Evolutionary conservation across 306 rosid species (phyloP).

Genomic region (Hippophae tibetana): DNA sequence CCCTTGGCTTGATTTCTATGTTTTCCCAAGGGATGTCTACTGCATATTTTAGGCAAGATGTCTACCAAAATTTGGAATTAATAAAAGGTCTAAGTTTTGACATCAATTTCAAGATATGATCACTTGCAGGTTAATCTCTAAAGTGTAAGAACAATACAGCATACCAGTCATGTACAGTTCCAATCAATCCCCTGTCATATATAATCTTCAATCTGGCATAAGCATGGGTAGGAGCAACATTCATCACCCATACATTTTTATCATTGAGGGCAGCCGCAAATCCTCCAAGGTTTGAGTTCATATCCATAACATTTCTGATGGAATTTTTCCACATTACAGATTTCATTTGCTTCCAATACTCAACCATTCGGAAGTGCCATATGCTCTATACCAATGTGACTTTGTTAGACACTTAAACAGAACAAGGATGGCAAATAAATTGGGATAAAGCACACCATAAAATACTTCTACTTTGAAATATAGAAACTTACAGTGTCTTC

Average conservation of each 20-base stretch:
- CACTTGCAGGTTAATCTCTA: too few relatives aligned
- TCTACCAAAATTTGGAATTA: not conserved
- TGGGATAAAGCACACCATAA: not conserved
- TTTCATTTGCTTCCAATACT: slow-evolving; percentile 59
- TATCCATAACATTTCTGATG: slow-evolving; percentile 55
- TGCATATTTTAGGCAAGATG: not conserved
- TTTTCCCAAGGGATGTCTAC: not conserved
- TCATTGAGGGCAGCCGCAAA: slow-evolving; percentile 46
- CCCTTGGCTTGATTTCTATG: too few relatives aligned
- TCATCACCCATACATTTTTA: slow-evolving; percentile 55
- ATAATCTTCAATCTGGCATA: slow-evolving; percentile 43
- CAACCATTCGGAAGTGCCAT: slow-evolving; percentile 45
- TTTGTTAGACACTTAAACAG: not conserved
- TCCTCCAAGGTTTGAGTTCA: slow-evolving; percentile 60
- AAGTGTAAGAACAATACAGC: slow-evolving; percentile 1
- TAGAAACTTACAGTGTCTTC: slow-evolving; percentile 45
- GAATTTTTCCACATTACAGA: slow-evolving; percentile 31
- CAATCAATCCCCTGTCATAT: slow-evolving; percentile 51
- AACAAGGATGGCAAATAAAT: not conserved
- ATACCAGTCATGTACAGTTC: slow-evolving; percentile 62
- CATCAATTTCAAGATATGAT: too few relatives aligned
- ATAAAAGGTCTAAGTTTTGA: too few relatives aligned
- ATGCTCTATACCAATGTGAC: slow-evolving; percentile 27
- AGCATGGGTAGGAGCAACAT: slow-evolving; percentile 39
- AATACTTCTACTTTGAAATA: not conserved